These are phyloP conservation scores for Blumeriella jaapii DNA, from an alignment of 2,329 filamentous ascomycete genomes.

Conservation along the genomic window DNA sequence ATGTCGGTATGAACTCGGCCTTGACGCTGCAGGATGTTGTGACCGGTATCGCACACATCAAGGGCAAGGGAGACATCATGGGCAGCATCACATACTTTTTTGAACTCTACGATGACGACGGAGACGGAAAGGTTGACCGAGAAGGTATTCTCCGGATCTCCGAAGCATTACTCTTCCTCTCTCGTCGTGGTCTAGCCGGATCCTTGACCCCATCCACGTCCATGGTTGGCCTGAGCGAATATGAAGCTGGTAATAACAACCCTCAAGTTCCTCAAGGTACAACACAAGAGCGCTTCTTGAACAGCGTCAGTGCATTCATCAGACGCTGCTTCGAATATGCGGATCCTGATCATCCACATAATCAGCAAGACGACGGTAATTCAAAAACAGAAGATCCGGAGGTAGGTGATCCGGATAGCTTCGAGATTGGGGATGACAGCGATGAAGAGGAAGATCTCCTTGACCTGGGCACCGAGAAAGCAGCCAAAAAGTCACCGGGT, in stretches of 20 bases:
- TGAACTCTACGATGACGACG: constrained; percentile 87
- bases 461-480: constrained; percentile 37
- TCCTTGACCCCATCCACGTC: constrained; percentile 55
- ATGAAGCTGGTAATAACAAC: constrained; percentile 28
- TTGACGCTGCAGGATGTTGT: constrained; percentile 88
- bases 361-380: constrained; percentile 37
- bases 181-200: constrained; percentile 73
- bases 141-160: constrained; percentile 94
- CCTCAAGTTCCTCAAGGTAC: constrained; percentile 36
- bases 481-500: constrained; percentile 31
- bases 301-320: constrained; percentile 91
- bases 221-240: constrained; percentile 38
- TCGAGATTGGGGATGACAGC: constrained; percentile 66
- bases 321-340: constrained; percentile 95
- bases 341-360: constrained; percentile 71
- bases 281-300: constrained; percentile 78
- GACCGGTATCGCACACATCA: constrained; percentile 78
- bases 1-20: constrained; percentile 62
- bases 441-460: constrained; percentile 51
- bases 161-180: constrained; percentile 86
- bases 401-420: constrained; percentile 36
- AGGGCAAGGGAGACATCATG: constrained; percentile 93
- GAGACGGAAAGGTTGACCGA: constrained; percentile 82
- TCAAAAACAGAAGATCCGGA: constrained; percentile 27
- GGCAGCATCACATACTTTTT: constrained; percentile 97